These are phyloP conservation scores for Kodamaea hsintzibuensis DNA, from an alignment of 805 yeast species.

Conservation along the genomic window DNA sequence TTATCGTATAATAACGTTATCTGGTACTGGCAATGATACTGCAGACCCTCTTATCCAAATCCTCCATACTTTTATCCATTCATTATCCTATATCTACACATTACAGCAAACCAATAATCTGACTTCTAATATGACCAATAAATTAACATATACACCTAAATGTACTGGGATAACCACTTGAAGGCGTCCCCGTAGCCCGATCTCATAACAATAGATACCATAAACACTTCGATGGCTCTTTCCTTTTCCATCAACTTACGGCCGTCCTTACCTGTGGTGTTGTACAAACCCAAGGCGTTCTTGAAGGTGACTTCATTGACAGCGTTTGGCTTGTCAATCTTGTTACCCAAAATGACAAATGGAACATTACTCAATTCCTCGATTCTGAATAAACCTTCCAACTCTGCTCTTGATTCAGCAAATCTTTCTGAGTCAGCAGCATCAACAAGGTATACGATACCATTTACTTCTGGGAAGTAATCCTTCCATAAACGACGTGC, in stretches of 20 bases:
- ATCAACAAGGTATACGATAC: slow-evolving; percentile 94
- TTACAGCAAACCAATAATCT: too few relatives aligned
- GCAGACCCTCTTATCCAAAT: too few relatives aligned
- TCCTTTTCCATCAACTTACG: slow-evolving; percentile 68
- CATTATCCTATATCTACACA: background rate
- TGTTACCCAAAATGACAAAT: slow-evolving; percentile 91
- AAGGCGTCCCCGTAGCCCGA: slow-evolving; percentile 98
- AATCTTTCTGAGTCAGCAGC: slow-evolving; percentile 96
- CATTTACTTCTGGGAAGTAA: slow-evolving; percentile 98
- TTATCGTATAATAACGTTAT: too few relatives aligned
- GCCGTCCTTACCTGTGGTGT: slow-evolving; percentile 80
- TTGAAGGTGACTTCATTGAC: slow-evolving; percentile 94
- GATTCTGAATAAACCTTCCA: slow-evolving; percentile 88
- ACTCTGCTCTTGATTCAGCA: slow-evolving; percentile 91
- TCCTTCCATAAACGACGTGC: slow-evolving; percentile 99
- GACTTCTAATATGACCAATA: background rate
- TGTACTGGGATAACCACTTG: slow-evolving; percentile 97
- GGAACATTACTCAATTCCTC: slow-evolving; percentile 91
- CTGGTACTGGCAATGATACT: too few relatives aligned
- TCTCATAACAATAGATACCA: slow-evolving; percentile 98
- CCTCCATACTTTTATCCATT: too few relatives aligned
- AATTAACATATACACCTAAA: slow-evolving; percentile 40
- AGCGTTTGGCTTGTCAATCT: slow-evolving; percentile 92
- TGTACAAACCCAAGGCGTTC: slow-evolving; percentile 81
- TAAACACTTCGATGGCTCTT: slow-evolving; percentile 93